Base-by-base conservation (phyloP, 2,329 filamentous ascomycete genomes). In the Chrysosporium keratinophilum region DNA sequence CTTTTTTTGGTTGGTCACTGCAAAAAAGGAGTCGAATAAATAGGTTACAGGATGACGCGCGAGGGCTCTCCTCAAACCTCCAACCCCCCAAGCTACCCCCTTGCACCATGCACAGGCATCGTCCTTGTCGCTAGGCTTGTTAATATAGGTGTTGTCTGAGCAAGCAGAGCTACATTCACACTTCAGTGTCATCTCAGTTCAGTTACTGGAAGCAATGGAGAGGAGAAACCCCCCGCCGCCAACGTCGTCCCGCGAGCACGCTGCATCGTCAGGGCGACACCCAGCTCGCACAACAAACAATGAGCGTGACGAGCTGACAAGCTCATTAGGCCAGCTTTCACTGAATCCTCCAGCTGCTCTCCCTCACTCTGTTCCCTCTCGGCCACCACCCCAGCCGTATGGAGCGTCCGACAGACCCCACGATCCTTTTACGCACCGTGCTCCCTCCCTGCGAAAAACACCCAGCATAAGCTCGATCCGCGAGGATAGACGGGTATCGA, bases 401-500 rank as follows among this genome's bases (percentile, higher is more conserved):
- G 45, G 39, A 20, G 35, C 40, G n/a, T 20, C 39, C 19, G 50
- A 46, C 17, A 39, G 35, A 20, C 49, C 17, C 28, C 43, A 56
- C 37, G 56, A 57, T 19, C 42, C 39, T 4, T 11, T 33, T 23
- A n/a, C 49, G 20, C 45, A 56, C 35, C 53, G 55, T 42, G 52
- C 55, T n/a, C 52, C 61, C 37, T 51, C 58, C 7, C 65, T 64
- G 19, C 63, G 62, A 55, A 62, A 62, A 51, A 67, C 65, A 15
- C 63, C 68, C 37, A 71, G 69, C 52, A 62, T 65, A 44, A 62
- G 54, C 42, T 71, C 69, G 17, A 50, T 69, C 50, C 65, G 64
- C 54, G 68, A 71, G 52, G 68, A 71, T 45, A 64, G 64, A 45
- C 57, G 52, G 62, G 65, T 62, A 40, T 71, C 69, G 6, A 63